Evolutionary conservation across 495 filamentous ascomycete species (phyloP), one percentile per base, ranked within the genome.

Genomic region (Aspergillus olivimuriae): DNA sequence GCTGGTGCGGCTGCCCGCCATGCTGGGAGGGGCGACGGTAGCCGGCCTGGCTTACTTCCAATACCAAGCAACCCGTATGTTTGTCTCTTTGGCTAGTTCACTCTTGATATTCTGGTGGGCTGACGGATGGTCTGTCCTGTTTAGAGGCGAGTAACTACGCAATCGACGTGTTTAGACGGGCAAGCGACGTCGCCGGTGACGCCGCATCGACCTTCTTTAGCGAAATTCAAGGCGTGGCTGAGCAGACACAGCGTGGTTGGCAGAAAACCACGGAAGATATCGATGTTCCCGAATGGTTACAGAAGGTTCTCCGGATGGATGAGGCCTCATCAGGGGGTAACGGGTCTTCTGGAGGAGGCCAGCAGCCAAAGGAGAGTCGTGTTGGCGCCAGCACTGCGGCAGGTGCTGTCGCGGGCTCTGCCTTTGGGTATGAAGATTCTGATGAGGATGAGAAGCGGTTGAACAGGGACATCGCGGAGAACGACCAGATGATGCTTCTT

Each of bases 401-500:
- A n/a, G 84, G 81, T 14, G 75, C 81, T 10, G 87, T 87, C 2
- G 89, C 90, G 14, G 84, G 81, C 16, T 76, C 81, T 9, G 86
- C 87, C 3, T 89, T 90, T 58, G 91, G 82, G 22, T 87, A 86
- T 53, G 78, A 85, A 23, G 67, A 82, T 46, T 74, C 80, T 2
- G 71, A 80, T 8, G 89, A 94, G 19, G 75, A 86, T 21, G 89
- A 94, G 52, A 55, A 66, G 0, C 68, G 85, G 18, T 66, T 66
- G 18, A 78, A 76, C 30, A 74, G 75, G 36, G 74, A 86, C 52
- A 67, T 69, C 42, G 86, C 89, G 4, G 80, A 84, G 55, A 91
- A 99, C 57, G 92, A 99, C 56, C 92, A 99, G 63, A 99, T 99
- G 91, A 99, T 99, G 92, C 71, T 95, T 51, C 72, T 99, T 61